Base-by-base conservation (phyloP, 805 yeast genomes). In the Sporopachydermia lactativora region DNA sequence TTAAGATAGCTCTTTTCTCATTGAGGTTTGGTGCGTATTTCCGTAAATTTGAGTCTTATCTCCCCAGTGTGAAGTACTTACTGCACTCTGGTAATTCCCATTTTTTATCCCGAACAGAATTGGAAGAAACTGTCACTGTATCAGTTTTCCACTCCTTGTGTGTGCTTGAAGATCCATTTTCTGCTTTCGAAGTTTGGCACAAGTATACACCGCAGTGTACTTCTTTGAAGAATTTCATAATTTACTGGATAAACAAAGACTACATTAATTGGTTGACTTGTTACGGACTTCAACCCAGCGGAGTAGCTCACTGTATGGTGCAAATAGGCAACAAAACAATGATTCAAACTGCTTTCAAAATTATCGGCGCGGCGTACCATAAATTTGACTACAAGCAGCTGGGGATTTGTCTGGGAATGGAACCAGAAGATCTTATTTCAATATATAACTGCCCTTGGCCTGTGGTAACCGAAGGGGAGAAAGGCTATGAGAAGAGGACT, bases 31-130 rank as follows among this genome's bases (percentile, higher is more conserved):
- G 74, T 1, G 60, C 71, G 0, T 54, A 61, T 3, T 49, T 62
- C 3, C 73, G 73, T 5, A 70, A 71, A 43, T 66, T 68, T 48
- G 71, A 72, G 44, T 64, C 79, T 1, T 75, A 72, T 47, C 43
- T 73, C 3, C 80, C 82, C 2, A 59, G 73, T 18, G 62, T 73
- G n/a, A 51, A 54, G 34, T 65, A 64, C 43, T 47, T 75, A 17
- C 51, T 73, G 17, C 52, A 52, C 5, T 52, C 55, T 13, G 44
- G 47, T 6, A 39, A 39, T 4, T 16, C 36, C 4, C 35, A 28
- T 1, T 45, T 58, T 8, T 50, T 70, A 17, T 44, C 50, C 0
- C 31, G 38, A 1, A 48, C 47, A 0, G 75, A 71, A 47, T 43
- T 50, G 1, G 51, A 53, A 19, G 75, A 69, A 42, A 48, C 72